Evolutionary conservation across 768 basidiomycete genomes (phyloP), one percentile per base, ranked within the genome.

Genomic region (Lepiota brunneoincarnata): DNA sequence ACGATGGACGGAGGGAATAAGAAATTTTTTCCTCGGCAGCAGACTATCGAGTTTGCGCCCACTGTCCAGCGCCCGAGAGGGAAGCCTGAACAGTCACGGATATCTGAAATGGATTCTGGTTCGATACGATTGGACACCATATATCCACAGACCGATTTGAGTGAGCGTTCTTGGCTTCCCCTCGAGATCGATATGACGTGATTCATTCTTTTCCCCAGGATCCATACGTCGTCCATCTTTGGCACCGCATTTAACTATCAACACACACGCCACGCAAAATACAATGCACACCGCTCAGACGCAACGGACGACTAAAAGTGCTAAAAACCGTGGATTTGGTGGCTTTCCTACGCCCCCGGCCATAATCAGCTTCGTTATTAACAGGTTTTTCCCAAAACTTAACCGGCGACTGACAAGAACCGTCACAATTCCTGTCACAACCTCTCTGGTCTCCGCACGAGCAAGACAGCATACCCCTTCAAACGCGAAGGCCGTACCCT

Each of bases 321-420:
- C 63, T 15, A 79, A 72, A 60, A 69, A 80, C 55, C 73, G 73
- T 38, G 82, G 72, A 15, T 84, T 87, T 50, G 89, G 89, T 24
- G 88, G 88, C 1, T 91, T 90, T 65, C 88, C 89, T 1, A 85
- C 85, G 76, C 87, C 86, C 0, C 77, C 76, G 63, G 67, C 78
- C 50, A 69, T 90, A 24, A 53, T 85, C 11, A 77, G 72, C 2
- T 67, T 63, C 9, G 55, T 87, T 1, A 69, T 92, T 24, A 58
- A 70, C 9, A 72, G 72, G 21, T 66, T 86, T 28, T 90, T 94
- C 47, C 95, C 94, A 0, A 67, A 76, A 6, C 55, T 86, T 18
- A 71, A 81, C 38, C 77, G 73, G 42, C 79, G 72, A 37, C 67
- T 96, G 28, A 80, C 77, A 9, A 79, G 83, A 42, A 91, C 87